Evolutionary conservation across 345 rosid species (phyloP), one percentile per base, ranked within the genome.

Genomic region (Fremontodendron californicum): DNA sequence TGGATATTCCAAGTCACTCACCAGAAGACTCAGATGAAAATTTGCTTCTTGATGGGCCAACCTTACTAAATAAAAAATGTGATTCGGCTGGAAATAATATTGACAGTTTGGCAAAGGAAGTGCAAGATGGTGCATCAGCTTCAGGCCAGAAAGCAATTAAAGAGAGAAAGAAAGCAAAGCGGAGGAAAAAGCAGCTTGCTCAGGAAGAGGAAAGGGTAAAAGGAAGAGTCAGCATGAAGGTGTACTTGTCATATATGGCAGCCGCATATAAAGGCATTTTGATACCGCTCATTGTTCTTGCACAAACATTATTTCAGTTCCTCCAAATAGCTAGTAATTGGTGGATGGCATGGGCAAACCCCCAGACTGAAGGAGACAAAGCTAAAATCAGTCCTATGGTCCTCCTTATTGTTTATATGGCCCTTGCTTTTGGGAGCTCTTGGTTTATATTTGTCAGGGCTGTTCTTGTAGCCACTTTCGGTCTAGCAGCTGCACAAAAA

Each of bases 271-370:
- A 88, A 87, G 99, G 99, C 77, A 66, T 87, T 64, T 83, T 96
- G 77, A 92, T 96, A 84, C 98, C 99, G 11, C 94, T 89, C 39
- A 96, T 96, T 69, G 90, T 96, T 78, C 78, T 96, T 45, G 97
- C 98, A 55, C 99, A 96, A 82, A 81, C 86, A 72, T 77, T 91
- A 78, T 96, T 96, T 81, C 99, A 96, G 65, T 94, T 96, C 85
- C 99, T 96, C 75, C 99, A 96, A 88, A 96, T 96, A 79, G 95
- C 97, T 83, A 90, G 99, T 85, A 96, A 88, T 81, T 96, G 99
- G 99, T 96, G 99, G 99, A 96, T 96, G 99, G 99, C 99, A 74
- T 96, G 99, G 99, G 98, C 98, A 57, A 96, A 94, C 85, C 99
- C 99, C 76, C 99, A 93, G 80, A 92, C 94, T 18, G 97, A 89